Evolutionary conservation across 768 basidiomycete species (phyloP), one percentile per base, ranked within the genome.

Genomic region (Amanita pallidorosea): DNA sequence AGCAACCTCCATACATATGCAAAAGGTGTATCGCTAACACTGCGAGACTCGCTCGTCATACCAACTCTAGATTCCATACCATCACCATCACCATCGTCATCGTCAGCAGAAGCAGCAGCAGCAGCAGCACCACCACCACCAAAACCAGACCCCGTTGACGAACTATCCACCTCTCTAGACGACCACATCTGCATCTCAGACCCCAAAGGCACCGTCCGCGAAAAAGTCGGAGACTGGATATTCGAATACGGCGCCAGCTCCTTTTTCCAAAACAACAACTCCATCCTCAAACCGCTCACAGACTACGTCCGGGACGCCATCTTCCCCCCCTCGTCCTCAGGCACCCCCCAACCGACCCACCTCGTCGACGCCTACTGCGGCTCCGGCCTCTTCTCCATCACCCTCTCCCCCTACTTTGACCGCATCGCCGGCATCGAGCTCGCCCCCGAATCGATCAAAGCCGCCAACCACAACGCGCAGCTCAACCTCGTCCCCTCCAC

Each of bases 241-340:
- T 96, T 98, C 67, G 84, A 93, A 61, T 94, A 89, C 66, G 77
- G 73, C 18, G 88, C 84, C 5, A 82, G 86, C 43, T 86, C 89
- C 4, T 99, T 98, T 74, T 98, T 98, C 77, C 95, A 99, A 62
- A 97, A 97, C 72, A 99, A 99, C 76, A 94, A 95, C 62, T 81
- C 88, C 6, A 87, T 95, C 35, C 78, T 98, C 25, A 73, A 81
- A 5, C 82, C 89, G 0, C 75, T 99, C 46, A 87, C 88, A n/a
- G 62, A 77, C 53, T 90, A 94, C 67, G 91, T 95, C 49, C 75
- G 76, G 40, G 76, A 84, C 25, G 80, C 85, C 48, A 81, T 93
- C 58, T 80, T 83, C 58, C 67, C 66, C 17, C 50, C 60, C 0
- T 37, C 61, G 13, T 29, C 65, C 51, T 55, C 54, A 15, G 25